Conservation (phyloP, 2,329 filamentous ascomycete genomes). For the Cytospora leucostoma region DNA sequence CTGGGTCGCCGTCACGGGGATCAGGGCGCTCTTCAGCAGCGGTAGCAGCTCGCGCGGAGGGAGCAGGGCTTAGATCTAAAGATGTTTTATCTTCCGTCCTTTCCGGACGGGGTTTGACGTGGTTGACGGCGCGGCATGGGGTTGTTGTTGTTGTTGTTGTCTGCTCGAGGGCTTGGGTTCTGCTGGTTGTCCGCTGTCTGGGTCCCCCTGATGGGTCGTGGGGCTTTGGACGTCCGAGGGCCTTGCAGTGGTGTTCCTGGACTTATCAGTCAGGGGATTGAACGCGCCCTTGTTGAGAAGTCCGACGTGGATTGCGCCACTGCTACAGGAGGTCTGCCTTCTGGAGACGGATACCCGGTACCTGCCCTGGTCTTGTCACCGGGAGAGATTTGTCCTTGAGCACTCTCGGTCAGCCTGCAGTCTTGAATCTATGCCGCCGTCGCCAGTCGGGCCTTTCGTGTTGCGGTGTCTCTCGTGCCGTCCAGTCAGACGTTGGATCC, state of each 20-base stretch:
- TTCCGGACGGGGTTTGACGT: no score
- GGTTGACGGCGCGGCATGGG: no score
- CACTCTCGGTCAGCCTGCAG: not conserved
- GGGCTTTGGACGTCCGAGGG: no score
- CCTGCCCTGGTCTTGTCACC: not conserved
- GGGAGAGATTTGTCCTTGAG: not conserved
- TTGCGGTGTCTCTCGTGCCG: no score
- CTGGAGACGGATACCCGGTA: not conserved
- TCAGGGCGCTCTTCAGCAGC: constrained; percentile 29
- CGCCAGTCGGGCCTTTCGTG: no score
- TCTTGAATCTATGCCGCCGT: not conserved
- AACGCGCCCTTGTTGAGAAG: not conserved
- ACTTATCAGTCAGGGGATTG: not conserved
- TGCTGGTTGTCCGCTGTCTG: no score
- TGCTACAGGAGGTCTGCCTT: not conserved
- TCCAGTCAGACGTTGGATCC: no score
- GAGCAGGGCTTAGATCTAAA: not conserved
- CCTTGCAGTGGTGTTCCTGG: not conserved
- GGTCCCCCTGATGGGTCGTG: no score
- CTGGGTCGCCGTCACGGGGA: constrained; percentile 38
- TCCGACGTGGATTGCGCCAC: not conserved
- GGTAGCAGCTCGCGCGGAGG: not conserved
- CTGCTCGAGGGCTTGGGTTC: no score
- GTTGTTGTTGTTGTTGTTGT: no score
- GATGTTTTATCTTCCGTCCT: not conserved